Percentiles rank a stretch among this genome's conserved stretches.
Evolutionary conservation across 1,284 basidiomycete species (phyloP).

Genomic region (Ganoderma boninense): DNA sequence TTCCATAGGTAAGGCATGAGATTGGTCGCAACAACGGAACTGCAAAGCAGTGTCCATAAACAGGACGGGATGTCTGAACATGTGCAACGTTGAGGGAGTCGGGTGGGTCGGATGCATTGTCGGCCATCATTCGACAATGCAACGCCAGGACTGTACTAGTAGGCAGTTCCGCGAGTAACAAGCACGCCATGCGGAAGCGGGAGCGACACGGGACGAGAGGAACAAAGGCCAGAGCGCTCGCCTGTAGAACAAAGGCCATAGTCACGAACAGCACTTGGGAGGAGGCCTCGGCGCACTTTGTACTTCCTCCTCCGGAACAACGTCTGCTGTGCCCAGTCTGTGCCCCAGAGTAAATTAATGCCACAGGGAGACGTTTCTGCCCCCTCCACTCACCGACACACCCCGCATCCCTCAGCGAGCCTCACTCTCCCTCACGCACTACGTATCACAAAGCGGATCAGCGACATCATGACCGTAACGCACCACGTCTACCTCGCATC

Average conservation of each 20-base stretch:
- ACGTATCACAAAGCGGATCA: not conserved
- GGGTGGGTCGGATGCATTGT: too few relatives aligned
- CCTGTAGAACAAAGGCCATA: not conserved
- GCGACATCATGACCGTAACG: not conserved
- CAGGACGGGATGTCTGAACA: not conserved
- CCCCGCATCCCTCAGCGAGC: not conserved
- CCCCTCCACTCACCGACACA: not conserved
- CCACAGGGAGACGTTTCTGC: not conserved
- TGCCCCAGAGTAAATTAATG: not conserved
- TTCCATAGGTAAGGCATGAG: not conserved
- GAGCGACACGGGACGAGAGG: not conserved
- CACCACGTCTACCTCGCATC: conserved; percentile 25
- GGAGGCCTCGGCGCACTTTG: not conserved
- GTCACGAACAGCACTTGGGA: not conserved
- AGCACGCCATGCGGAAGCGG: not conserved
- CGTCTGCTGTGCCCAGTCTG: not conserved
- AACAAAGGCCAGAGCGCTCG: not conserved
- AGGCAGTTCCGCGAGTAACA: not conserved
- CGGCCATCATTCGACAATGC: not conserved
- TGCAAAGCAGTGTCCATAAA: not conserved
- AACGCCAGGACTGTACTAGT: not conserved
- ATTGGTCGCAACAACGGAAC: not conserved
- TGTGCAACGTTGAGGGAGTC: too few relatives aligned
- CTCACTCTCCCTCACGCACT: too few relatives aligned
- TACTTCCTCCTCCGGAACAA: not conserved